These are phyloP conservation scores for Draba incana DNA, from an alignment of 345 rosid species.

Conservation along the genomic window DNA sequence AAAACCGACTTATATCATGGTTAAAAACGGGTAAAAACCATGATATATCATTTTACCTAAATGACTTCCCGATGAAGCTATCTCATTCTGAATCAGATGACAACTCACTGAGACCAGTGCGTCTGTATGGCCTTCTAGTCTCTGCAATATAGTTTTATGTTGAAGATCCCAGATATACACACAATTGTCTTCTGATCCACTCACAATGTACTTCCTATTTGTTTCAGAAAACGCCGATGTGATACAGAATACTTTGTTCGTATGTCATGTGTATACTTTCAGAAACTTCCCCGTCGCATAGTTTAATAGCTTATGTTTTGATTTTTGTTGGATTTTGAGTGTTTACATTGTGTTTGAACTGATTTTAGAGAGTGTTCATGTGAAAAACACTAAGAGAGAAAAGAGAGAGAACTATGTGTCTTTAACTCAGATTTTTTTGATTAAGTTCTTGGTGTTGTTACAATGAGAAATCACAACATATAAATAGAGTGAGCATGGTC, in stretches of 20 bases:
- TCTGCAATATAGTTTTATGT: slow-evolving; percentile 78
- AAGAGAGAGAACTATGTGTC: no score
- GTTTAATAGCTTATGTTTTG: slow-evolving; percentile 80
- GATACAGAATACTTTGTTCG: slow-evolving; percentile 73
- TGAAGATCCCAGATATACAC: slow-evolving; percentile 97
- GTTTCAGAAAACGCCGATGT: slow-evolving; percentile 96
- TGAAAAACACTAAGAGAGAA: no score
- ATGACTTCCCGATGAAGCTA: slow-evolving; percentile 88
- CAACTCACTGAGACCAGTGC: slow-evolving; percentile 84
- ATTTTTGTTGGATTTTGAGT: no score
- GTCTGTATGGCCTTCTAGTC: slow-evolving; percentile 81
- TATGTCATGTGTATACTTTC: slow-evolving; percentile 83
- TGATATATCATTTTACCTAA: no score
- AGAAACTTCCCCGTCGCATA: slow-evolving; percentile 82
- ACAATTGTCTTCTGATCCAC: slow-evolving; percentile 93
- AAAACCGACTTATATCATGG: no score
- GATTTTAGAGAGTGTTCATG: no score
- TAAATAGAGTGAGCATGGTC: no score
- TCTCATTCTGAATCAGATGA: slow-evolving; percentile 71
- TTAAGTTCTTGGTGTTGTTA: no score
- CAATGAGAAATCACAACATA: no score
- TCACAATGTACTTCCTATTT: slow-evolving; percentile 87
- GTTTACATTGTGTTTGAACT: no score
- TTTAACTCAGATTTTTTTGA: no score
- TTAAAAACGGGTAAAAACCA: no score